These are phyloP conservation scores for Apophysomyces trapeziformis DNA, from an alignment of 371 early-diverging fungal species.

Conservation along the genomic window DNA sequence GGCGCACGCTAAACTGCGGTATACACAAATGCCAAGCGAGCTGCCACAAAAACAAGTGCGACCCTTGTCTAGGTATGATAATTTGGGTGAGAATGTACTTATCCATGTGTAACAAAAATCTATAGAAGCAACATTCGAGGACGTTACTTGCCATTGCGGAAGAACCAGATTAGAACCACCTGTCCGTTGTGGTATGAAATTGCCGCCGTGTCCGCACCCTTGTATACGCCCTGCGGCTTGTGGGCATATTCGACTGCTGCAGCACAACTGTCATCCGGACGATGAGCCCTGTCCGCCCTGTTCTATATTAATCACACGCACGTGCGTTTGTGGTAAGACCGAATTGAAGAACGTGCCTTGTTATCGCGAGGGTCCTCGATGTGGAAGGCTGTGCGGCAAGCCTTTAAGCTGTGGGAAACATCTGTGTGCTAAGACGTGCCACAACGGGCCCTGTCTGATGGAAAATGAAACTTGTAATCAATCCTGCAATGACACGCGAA, in stretches of 20 bases:
- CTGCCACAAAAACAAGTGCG: slow-evolving; percentile 77
- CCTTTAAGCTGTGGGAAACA: slow-evolving; percentile 72
- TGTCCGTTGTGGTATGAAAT: slow-evolving; percentile 70
- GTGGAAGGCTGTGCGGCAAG: slow-evolving; percentile 71
- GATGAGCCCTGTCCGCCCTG: slow-evolving; percentile 79
- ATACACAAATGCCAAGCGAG: slow-evolving; percentile 65
- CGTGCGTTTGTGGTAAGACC: slow-evolving; percentile 75
- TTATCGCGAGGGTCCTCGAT: slow-evolving; percentile 68
- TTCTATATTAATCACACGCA: slow-evolving; percentile 61
- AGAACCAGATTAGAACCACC: slow-evolving; percentile 76
- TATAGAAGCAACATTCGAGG: slow-evolving; percentile 65
- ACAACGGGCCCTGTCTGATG: slow-evolving; percentile 65
- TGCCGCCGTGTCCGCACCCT: slow-evolving; percentile 69
- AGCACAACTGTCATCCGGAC: slow-evolving; percentile 80
- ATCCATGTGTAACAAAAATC: slow-evolving; percentile 1
- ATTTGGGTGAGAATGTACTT: slow-evolving; percentile 4
- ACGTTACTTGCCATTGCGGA: slow-evolving; percentile 77
- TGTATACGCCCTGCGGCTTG: slow-evolving; percentile 71
- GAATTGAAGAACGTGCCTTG: slow-evolving; percentile 76
- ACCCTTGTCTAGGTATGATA: slow-evolving; percentile 68
- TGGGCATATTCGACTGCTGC: slow-evolving; percentile 67
- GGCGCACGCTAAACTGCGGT: slow-evolving; percentile 69
- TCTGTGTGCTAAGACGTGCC: slow-evolving; percentile 74
- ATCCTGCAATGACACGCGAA: slow-evolving; percentile 64
- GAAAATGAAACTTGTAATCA: slow-evolving; percentile 60